Percentiles rank a stretch among this genome's conserved stretches.
Conservation (phyloP, 495 filamentous ascomycete genomes). For the Xylaria sp. region DNA sequence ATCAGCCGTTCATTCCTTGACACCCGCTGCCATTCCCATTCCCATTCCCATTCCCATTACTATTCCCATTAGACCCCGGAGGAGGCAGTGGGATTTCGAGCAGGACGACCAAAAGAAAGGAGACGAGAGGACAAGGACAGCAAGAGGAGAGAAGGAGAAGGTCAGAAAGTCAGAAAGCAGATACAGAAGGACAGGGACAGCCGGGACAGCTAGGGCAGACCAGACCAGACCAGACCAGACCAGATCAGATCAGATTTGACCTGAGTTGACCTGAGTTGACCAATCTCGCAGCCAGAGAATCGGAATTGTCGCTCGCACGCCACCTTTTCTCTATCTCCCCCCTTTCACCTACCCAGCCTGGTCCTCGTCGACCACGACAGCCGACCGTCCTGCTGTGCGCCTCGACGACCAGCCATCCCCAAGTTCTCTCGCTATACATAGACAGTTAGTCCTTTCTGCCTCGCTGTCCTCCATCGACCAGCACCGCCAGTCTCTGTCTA, state of each 20-base stretch:
- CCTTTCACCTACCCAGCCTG: neutral
- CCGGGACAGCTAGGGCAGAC: neutral
- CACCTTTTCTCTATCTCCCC: constrained; percentile 11
- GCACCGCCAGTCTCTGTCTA: constrained; percentile 37
- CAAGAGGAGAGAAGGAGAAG: neutral
- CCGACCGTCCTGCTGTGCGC: constrained; percentile 15
- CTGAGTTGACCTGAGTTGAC: neutral
- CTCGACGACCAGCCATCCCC: constrained; percentile 14
- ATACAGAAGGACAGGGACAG: neutral
- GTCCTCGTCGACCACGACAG: neutral
- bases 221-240: too few relatives aligned
- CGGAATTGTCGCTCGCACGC: neutral
- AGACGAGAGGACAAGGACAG: neutral
- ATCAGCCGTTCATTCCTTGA: constrained; percentile 6
- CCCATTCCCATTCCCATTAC: too few relatives aligned
- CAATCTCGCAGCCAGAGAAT: neutral
- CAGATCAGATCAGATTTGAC: too few relatives aligned
- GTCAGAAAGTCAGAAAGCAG: too few relatives aligned
- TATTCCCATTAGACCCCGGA: constrained; percentile 4
- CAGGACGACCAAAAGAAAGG: neutral
- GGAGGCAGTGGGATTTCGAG: neutral
- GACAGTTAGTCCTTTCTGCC: constrained; percentile 27
- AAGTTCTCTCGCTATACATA: constrained; percentile 29
- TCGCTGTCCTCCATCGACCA: constrained; percentile 19
- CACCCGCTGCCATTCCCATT: too few relatives aligned